These are phyloP conservation scores for Komagataea norvegica DNA, from an alignment of 1,139 yeast species.

Conservation along the genomic window DNA sequence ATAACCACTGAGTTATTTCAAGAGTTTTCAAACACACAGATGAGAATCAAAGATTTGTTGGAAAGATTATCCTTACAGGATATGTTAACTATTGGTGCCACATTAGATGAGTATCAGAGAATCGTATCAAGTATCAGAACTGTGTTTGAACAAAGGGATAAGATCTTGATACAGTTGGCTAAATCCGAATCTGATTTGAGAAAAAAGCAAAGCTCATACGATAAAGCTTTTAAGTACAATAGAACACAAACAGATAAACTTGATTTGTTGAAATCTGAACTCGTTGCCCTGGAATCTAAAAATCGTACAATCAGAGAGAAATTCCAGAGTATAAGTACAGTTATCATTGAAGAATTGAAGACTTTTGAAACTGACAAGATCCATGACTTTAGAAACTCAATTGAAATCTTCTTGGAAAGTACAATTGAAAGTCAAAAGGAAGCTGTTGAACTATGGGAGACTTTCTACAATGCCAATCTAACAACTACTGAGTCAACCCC, in stretches of 20 bases:
- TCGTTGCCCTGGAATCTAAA: constrained; percentile 53
- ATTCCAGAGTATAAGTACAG: constrained; percentile 57
- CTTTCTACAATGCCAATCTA: constrained; percentile 46
- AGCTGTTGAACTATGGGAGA: constrained; percentile 92
- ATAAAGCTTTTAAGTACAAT: constrained; percentile 49
- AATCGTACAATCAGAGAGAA: constrained; percentile 50
- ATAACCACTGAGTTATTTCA: constrained; percentile 54
- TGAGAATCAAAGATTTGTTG: constrained; percentile 65
- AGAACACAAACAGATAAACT: constrained; percentile 63
- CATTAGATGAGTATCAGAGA: constrained; percentile 83
- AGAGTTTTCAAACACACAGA: constrained; percentile 70
- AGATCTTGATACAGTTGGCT: constrained; percentile 58
- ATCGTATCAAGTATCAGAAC: constrained; percentile 71
- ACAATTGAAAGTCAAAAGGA: constrained; percentile 93
- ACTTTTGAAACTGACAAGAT: constrained; percentile 72
- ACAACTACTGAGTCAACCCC: neutral
- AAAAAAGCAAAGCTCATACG: constrained; percentile 44
- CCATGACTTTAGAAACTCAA: constrained; percentile 81
- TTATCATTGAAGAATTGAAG: constrained; percentile 64
- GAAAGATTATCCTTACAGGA: constrained; percentile 84
- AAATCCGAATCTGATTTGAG: constrained; percentile 45
- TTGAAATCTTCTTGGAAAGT: constrained; percentile 87
- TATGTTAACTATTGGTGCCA: constrained; percentile 77
- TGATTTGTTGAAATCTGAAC: constrained; percentile 49
- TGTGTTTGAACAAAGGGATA: constrained; percentile 71